Evolutionary conservation across 352 stramenopile genomes (phyloP).

Genomic region (Phytophthora constricta): DNA sequence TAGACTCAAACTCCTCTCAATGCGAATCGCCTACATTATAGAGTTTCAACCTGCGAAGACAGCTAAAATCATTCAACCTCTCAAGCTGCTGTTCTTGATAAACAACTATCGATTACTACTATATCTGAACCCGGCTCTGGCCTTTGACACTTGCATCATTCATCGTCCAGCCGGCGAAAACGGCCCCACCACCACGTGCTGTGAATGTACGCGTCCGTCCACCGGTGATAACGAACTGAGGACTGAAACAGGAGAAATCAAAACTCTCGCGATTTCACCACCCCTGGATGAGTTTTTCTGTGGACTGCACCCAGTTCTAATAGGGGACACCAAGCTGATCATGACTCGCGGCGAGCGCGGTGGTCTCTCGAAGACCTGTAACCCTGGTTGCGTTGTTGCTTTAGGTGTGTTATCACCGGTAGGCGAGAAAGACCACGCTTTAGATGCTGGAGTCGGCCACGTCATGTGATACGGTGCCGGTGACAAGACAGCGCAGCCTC

Average conservation of each 20-base stretch:
- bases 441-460: slow-evolving; percentile 25
- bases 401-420: slow-evolving; percentile 8
- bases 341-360: slow-evolving; percentile 32
- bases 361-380: slow-evolving; percentile 19
- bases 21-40: too few species aligned
- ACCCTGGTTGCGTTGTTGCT: neutral
- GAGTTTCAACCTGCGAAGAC: too few species aligned
- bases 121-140: too few species aligned
- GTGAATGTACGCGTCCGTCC: neutral
- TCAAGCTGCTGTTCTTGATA: too few species aligned
- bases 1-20: too few species aligned
- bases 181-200: slow-evolving; percentile 1
- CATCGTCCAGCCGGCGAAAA: neutral
- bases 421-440: slow-evolving; percentile 21
- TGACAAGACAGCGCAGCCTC: slow-evolving; percentile 14
- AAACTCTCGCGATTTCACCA: slow-evolving; percentile 10
- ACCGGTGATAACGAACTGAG: neutral
- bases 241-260: slow-evolving; percentile 12
- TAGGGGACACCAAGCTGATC: slow-evolving; percentile 38
- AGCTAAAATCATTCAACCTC: too few species aligned
- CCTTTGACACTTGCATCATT: too few species aligned
- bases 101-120: neutral
- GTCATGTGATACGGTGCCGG: slow-evolving; percentile 40
- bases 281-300: slow-evolving; percentile 12
- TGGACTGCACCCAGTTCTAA: slow-evolving; percentile 34